A percentile compares a stretch with the other conserved stretches of the same genome.
Evolutionary conservation across 345 rosid species (phyloP).

Genomic region (Rhodomyrtus tomentosa): DNA sequence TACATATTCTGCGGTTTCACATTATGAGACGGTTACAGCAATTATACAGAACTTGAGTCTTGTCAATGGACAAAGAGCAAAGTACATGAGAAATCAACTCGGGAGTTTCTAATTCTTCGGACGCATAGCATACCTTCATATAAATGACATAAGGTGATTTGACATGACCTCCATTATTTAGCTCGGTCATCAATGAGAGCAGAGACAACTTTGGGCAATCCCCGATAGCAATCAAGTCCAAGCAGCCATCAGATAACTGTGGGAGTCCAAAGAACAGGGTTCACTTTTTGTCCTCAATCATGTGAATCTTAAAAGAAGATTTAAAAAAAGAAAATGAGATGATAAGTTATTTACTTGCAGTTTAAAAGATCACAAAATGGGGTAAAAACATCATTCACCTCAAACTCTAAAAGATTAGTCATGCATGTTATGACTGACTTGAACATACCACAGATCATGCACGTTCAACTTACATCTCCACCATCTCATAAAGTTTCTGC

Average conservation of each 20-base stretch:
- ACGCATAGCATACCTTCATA: constrained; percentile 47
- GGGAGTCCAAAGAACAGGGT: background rate
- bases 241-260: constrained; percentile 88
- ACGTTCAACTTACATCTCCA: background rate
- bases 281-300: background rate
- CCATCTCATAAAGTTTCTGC: background rate
- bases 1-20: background rate
- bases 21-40: background rate
- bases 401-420: background rate
- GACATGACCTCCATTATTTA: constrained; percentile 63
- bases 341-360: background rate
- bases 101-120: background rate
- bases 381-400: background rate
- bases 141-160: constrained; percentile 54
- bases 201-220: constrained; percentile 55
- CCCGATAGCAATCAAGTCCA: constrained; percentile 65
- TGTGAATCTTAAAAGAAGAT: background rate
- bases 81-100: background rate
- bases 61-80: background rate
- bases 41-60: background rate
- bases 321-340: background rate
- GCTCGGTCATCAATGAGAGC: constrained; percentile 43
- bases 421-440: background rate
- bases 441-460: background rate
- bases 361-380: background rate